Base-by-base conservation (phyloP, 331 rosid species). In the Malus hybrid region DNA sequence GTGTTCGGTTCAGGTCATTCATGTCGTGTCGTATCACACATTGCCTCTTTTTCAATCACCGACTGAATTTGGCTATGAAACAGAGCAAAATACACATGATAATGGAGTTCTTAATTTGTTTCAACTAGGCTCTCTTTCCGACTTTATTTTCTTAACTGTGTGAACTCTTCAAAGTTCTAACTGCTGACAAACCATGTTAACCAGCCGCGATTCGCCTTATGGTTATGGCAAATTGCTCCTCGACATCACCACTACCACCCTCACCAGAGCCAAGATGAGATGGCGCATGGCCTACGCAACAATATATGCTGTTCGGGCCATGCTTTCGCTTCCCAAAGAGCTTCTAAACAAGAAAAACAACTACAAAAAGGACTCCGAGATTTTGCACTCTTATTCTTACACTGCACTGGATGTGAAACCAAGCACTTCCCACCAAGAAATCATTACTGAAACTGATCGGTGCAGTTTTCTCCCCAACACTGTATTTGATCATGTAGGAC, bases 231-330 rank as follows among this genome's bases (percentile, higher is more conserved):
- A 83, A 46, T 31, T 82, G 59, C 57, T 90, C 52, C 33, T 56
- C 68, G 83, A 83, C 39, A 80, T 74, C 78, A 73, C 87, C 72
- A 33, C 66, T 4, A 50, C 73, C 80, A 36, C 85, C 24, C 34
- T 81, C 13, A 71, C 67, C 76, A 71, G 14, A 70, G 87, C 94
- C 54, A 80, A 86, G 75, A 86, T 54, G 79, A 74, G 93, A 15
- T 88, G 93, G 96, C 89, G 96, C 74, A 81, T 85, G 69, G 96
- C 93, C 2, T 90, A 59, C 7, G 68, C 80, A 3, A 86, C 86
- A 12, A 85, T 90, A 63, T 88, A 81, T 65, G 86, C 93, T 54
- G 74, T 81, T 39, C 55, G 90, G 75, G 91, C 78, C 48, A 80
- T 86, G 86, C 79, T 85, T 61, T 79, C 90, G 44, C 80, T 90